A percentile compares a stretch with the other conserved stretches of the same genome.
Evolutionary conservation across 192 early-diverging fungal genomes (phyloP).

Genomic region (Coemansia sp.): DNA sequence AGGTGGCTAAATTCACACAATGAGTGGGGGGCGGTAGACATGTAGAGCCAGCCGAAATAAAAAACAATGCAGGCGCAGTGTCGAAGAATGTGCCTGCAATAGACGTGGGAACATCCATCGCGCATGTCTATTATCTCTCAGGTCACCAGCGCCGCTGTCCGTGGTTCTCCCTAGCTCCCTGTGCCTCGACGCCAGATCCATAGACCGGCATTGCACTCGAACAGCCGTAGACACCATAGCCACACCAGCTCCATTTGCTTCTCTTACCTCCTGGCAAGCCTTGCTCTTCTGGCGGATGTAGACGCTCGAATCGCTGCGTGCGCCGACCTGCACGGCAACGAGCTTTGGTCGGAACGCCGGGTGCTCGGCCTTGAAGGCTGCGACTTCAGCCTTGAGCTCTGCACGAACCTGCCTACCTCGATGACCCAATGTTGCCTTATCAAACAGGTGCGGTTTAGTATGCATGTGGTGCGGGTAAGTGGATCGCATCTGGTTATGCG

Average conservation of each 20-base stretch:
- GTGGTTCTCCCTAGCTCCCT: too few relatives aligned
- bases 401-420: conserved; percentile 54
- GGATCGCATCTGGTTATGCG: background rate
- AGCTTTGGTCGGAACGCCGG: conserved; percentile 79
- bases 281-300: conserved; percentile 94
- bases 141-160: too few relatives aligned
- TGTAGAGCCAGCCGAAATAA: too few relatives aligned
- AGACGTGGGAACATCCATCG: background rate
- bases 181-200: too few relatives aligned
- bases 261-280: conserved; percentile 69
- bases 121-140: too few relatives aligned
- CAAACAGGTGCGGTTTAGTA: background rate
- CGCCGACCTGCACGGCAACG: conserved; percentile 89
- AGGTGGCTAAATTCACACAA: too few relatives aligned
- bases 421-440: background rate
- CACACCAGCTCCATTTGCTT: too few relatives aligned
- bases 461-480: background rate
- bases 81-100: background rate
- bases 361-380: conserved; percentile 58
- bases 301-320: conserved; percentile 86
- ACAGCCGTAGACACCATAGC: too few relatives aligned
- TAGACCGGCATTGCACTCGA: too few relatives aligned
- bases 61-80: background rate
- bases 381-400: conserved; percentile 67
- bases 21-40: too few relatives aligned